A percentile compares a stretch with the other conserved stretches of the same genome.
phyloP scores from a whole-genome alignment of 1,284 basidiomycete species.

The Coriolopsis trogii region DNA sequence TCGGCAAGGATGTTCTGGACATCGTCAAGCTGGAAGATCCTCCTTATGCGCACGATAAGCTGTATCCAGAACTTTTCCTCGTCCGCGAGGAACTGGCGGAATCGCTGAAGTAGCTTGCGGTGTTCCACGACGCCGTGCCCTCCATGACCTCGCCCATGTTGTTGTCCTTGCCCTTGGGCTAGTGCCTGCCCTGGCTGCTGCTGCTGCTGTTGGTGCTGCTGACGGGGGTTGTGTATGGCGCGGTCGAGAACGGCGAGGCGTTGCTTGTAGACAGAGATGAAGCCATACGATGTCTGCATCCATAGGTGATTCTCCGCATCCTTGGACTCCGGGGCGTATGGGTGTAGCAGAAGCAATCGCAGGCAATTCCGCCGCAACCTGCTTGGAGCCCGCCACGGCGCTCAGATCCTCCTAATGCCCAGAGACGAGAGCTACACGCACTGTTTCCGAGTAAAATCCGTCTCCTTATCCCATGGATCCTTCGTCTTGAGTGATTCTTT shows the following conservation, averaged over 20 bases:
- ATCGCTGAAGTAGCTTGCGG: constrained; percentile 84
- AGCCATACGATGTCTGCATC: constrained; percentile 89
- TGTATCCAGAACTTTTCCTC: constrained; percentile 90
- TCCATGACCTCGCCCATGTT: constrained; percentile 35
- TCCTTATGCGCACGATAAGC: constrained; percentile 72
- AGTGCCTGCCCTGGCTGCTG: constrained; percentile 37
- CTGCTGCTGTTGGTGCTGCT: constrained; percentile 47
- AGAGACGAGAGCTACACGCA: constrained; percentile 47
- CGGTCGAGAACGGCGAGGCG: constrained; percentile 72
- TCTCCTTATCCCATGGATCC: constrained; percentile 81
- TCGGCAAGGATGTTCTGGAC: constrained; percentile 56
- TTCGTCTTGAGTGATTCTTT: constrained; percentile 72
- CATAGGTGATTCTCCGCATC: constrained; percentile 85
- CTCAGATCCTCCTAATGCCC: background rate
- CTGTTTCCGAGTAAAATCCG: constrained; percentile 86
- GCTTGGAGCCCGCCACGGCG: constrained; percentile 17
- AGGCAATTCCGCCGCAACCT: constrained; percentile 82
- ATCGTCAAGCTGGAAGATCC: constrained; percentile 67
- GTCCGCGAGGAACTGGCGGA: constrained; percentile 82
- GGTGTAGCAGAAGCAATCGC: constrained; percentile 74
- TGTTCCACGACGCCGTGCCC: constrained; percentile 72
- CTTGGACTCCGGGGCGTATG: constrained; percentile 75
- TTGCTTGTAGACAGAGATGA: constrained; percentile 85
- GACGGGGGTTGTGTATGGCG: constrained; percentile 49
- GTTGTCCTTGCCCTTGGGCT: constrained; percentile 21